Evolutionary conservation across 1,284 basidiomycete species (phyloP), one percentile per base, ranked within the genome.

Genomic region (Caloboletus inedulis): DNA sequence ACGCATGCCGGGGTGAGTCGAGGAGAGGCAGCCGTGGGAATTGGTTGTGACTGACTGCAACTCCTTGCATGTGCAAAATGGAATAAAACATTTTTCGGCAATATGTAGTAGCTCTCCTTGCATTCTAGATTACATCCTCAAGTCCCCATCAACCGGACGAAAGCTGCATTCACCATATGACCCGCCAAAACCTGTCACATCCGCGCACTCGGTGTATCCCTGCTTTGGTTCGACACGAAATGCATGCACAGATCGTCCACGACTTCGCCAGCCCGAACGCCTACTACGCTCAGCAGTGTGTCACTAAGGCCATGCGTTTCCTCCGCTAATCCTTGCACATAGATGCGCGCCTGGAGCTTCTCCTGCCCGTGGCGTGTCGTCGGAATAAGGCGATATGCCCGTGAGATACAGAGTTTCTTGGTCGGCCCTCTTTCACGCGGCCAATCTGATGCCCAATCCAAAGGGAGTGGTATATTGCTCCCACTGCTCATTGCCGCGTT

Each of bases 291-390:
- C 51, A 83, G 62, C 27, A 84, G 62, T 10, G 79, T 80, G 56
- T 84, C 82, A 56, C 78, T 79, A 47, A 84, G 66, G 2, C 81
- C 81, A 64, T 84, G 82, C 6, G 79, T 81, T 36, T 72, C 66
- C 62, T 84, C 81, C 50, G 77, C 78, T 40, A 77, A 74, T 25
- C 81, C 82, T 61, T 83, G 82, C 16, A 84, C 59, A 60, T 82
- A 84, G 10, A 84, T 69, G 16, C 74, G 69, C 3, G 78, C 71
- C 43, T 66, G 62, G 40, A 73, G 69, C 23, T 54, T 59, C n/a
- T 51, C 55, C 30, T 53, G 41, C 10, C 10, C 16, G 5, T 49
- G 43, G 7, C 30, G 21, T 16, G 27, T 33, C 35, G 44, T 47
- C 9, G 78, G 73, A 33, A 78, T 62, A 45, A 80, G 68, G 27